phyloP scores from a whole-genome alignment of 2,329 filamentous ascomycete genomes.

The Colletotrichum sansevieriae region DNA sequence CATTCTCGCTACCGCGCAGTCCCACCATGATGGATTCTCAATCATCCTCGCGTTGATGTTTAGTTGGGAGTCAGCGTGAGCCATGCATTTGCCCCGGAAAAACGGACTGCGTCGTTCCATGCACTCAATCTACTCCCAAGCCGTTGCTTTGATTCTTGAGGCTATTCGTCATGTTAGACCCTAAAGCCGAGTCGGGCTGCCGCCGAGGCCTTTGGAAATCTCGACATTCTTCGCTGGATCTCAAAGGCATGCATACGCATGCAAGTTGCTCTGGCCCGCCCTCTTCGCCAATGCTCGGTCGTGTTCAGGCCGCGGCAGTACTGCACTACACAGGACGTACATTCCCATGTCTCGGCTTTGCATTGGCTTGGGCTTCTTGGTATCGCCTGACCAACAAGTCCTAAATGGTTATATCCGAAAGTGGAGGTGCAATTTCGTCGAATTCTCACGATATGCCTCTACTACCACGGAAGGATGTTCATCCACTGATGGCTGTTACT shows the following conservation, averaged over 20 bases:
- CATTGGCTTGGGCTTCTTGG: background rate
- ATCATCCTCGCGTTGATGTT: background rate
- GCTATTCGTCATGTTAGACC: constrained; percentile 7
- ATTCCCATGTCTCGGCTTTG: constrained; percentile 1
- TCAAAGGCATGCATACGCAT: constrained; percentile 15
- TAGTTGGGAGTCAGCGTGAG: background rate
- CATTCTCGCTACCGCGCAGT: constrained; percentile 2
- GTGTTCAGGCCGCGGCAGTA: background rate
- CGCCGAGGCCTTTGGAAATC: constrained; percentile 15
- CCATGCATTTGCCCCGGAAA: background rate
- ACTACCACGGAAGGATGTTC: no score
- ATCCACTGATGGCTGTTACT: no score
- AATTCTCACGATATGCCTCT: no score
- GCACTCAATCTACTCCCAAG: background rate
- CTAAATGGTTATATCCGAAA: background rate
- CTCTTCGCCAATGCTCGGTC: constrained; percentile 11
- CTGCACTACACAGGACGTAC: background rate
- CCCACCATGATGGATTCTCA: background rate
- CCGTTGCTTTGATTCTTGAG: constrained; percentile 8
- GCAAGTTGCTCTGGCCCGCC: constrained; percentile 19
- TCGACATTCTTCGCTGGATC: background rate
- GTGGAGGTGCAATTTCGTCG: no score
- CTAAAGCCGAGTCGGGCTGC: constrained; percentile 12
- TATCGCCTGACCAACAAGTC: background rate
- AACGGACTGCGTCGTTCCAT: constrained; percentile 3